phyloP scores from a whole-genome alignment of 2,329 filamentous ascomycete genomes.

The Neonectria coccinea region DNA sequence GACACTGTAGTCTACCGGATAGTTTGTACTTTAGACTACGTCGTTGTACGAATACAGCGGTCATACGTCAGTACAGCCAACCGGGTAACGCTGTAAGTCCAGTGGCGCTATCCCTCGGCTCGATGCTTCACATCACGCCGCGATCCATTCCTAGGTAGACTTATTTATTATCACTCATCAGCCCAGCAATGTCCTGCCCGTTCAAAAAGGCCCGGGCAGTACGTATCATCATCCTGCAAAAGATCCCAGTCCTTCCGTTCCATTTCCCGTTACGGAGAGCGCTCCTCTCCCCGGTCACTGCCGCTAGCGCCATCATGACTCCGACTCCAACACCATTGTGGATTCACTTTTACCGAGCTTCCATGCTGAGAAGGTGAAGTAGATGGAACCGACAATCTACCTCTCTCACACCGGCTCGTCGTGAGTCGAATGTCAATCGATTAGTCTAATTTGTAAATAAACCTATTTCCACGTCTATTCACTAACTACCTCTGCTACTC shows the following conservation, averaged over 20 bases:
- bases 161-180: background rate
- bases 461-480: background rate
- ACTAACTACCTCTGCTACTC: background rate
- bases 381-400: background rate
- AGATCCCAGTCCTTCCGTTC: background rate
- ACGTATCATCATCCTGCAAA: background rate
- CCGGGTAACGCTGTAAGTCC: background rate
- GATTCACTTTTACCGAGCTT: background rate
- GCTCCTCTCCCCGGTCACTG: background rate
- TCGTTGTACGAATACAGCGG: background rate
- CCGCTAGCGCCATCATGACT: slow-evolving; percentile 1
- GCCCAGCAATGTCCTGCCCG: background rate
- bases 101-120: too few species aligned
- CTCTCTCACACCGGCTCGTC: background rate
- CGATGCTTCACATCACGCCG: background rate
- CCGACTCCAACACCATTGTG: background rate
- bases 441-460: background rate
- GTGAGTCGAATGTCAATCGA: background rate
- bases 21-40: too few species aligned
- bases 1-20: too few species aligned
- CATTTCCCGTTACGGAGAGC: background rate
- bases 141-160: too few species aligned
- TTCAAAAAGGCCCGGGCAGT: background rate
- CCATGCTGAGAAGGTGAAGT: background rate
- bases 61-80: background rate